Percentiles rank a stretch among this genome's conserved stretches.
phyloP scores from a whole-genome alignment of 192 early-diverging fungal genomes.

The Chytriomyces sp. region DNA sequence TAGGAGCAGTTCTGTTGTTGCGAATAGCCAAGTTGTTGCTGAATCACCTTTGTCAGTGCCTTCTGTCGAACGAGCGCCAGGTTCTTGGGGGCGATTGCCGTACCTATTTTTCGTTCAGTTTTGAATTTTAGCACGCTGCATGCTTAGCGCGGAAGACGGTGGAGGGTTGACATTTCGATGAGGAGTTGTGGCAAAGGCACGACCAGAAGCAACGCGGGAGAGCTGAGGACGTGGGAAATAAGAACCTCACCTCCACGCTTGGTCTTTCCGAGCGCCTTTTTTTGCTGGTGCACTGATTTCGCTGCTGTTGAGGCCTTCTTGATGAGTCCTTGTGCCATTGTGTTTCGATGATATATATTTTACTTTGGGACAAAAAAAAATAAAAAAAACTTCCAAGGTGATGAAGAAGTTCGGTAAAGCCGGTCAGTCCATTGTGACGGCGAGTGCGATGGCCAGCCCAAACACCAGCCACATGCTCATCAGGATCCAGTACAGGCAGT shows the following conservation, averaged over 20 bases:
- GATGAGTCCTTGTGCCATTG: conserved; percentile 36
- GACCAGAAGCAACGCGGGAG: not conserved
- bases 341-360: too few relatives aligned
- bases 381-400: not conserved
- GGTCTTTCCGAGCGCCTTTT: conserved; percentile 33
- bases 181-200: not conserved
- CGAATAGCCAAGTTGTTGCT: not conserved
- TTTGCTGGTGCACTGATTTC: conserved; percentile 16
- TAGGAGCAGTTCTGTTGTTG: not conserved
- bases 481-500: conserved; percentile 15
- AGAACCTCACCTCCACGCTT: conserved; percentile 25
- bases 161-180: not conserved
- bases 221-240: not conserved
- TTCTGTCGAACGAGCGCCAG: conserved; percentile 21
- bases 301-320: conserved; percentile 15
- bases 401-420: too few relatives aligned
- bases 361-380: conserved; percentile 1
- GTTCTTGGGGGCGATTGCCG: conserved; percentile 36
- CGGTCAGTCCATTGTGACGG: not conserved
- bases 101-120: conserved; percentile 14
- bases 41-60: conserved; percentile 20
- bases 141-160: not conserved
- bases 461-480: conserved; percentile 17
- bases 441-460: conserved; percentile 3
- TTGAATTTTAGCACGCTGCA: not conserved